Evolutionary conservation across 306 rosid genomes (phyloP).

Genomic region (Arachis hypogaea): DNA sequence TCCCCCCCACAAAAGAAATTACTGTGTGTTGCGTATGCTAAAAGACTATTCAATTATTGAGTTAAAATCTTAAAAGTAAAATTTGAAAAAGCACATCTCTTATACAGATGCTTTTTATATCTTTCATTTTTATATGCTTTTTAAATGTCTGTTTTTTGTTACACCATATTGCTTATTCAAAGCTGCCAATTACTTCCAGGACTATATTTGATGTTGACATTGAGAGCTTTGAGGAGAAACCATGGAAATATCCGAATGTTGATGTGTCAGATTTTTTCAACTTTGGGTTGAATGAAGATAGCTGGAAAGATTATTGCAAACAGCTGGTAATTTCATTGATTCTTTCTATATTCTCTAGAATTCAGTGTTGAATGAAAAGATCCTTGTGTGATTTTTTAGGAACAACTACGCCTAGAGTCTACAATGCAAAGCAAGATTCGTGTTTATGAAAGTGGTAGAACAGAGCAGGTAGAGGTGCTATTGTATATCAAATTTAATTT

Average conservation of each 20-base stretch:
- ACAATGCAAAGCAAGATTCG: conserved; percentile 99
- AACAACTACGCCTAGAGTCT: conserved; percentile 95
- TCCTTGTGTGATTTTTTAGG: conserved; percentile 56
- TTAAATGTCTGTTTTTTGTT: conserved; percentile 13
- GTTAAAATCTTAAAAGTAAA: conserved; percentile 10
- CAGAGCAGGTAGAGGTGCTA: conserved; percentile 74
- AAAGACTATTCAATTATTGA: not conserved
- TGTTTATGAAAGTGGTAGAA: conserved; percentile 95
- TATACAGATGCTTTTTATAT: conserved; percentile 32
- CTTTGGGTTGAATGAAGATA: conserved; percentile 89
- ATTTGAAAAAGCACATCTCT: conserved; percentile 1
- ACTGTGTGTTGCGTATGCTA: conserved; percentile 4
- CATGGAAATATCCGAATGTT: conserved; percentile 85
- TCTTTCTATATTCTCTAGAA: conserved; percentile 4
- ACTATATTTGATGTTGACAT: conserved; percentile 91
- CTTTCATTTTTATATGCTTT: not conserved
- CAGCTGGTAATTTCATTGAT: conserved; percentile 72
- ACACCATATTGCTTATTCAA: conserved; percentile 21
- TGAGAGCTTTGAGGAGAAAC: conserved; percentile 92
- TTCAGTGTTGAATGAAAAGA: conserved; percentile 35
- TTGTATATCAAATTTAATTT: conserved; percentile 30
- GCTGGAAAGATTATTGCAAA: conserved; percentile 97
- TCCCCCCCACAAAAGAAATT: too few relatives aligned
- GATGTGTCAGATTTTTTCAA: conserved; percentile 91
- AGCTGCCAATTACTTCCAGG: conserved; percentile 60